phyloP scores from a whole-genome alignment of 176 grass and related monocot genomes.

The Cenchrus fungigraminus region DNA sequence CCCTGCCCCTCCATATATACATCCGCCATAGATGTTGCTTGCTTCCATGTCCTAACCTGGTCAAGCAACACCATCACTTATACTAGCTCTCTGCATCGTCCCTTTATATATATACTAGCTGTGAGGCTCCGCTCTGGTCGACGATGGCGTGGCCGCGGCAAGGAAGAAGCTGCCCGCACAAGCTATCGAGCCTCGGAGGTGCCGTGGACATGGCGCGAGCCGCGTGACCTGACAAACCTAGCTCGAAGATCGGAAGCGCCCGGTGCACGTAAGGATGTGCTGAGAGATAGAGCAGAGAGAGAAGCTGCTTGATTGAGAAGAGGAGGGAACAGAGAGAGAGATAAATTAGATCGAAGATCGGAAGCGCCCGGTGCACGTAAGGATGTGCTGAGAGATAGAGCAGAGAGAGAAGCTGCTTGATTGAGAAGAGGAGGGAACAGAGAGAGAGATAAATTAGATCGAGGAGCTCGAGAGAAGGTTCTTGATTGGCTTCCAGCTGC shows the following conservation, averaged over 20 bases:
- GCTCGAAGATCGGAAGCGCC: background rate
- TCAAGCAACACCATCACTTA: background rate
- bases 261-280: constrained; percentile 36
- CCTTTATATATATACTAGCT: background rate
- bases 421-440: too few species aligned
- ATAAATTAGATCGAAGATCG: background rate
- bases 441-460: background rate
- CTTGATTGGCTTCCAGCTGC: background rate
- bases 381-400: constrained; percentile 7
- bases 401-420: background rate
- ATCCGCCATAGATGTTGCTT: background rate
- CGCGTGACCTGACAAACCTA: background rate
- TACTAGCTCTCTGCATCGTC: background rate
- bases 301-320: too few species aligned
- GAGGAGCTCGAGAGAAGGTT: background rate
- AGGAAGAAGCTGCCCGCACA: background rate
- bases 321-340: too few species aligned
- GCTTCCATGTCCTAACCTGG: background rate
- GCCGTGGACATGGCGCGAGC: constrained; percentile 30
- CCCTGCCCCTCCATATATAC: constrained; percentile 26
- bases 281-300: background rate
- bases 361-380: constrained; percentile 31
- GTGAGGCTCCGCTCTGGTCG: constrained; percentile 14
- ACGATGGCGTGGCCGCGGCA: constrained; percentile 29
- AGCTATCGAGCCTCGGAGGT: background rate